Base-by-base conservation (phyloP, 2,329 filamentous ascomycete species). In the Penicillium janthinellum region DNA sequence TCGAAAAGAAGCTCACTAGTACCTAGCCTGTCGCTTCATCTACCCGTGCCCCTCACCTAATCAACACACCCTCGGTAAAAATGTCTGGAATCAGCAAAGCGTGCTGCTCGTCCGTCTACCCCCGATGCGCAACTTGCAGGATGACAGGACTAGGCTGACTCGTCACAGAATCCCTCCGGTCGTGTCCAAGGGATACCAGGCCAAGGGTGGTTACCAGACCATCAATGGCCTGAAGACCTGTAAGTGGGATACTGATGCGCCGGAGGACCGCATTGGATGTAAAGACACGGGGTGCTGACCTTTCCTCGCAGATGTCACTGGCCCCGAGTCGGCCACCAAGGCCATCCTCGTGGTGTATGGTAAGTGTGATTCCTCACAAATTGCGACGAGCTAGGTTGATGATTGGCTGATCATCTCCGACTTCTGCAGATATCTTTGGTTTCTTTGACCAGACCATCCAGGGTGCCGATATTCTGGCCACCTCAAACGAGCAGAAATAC, bases 401-500 rank as follows among this genome's bases (percentile, higher is more conserved):
- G 38, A 42, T 34, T 42, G 39, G 39, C 22, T 17, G 22, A 54
- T 15, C 37, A n/a, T 42, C 4, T 17, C 28, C 31, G 11, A 42
- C 12, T n/a, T 6, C 47, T 34, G 12, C 7, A 78, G 84, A 87
- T 69, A 86, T 87, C 73, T 88, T 88, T 70, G 85, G 85, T 54
- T 88, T 84, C 80, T 87, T 85, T 75, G 79, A 81, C 10, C 86
- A 88, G 70, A 88, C 85, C 10, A 67, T 87, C 17, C 86, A 88
- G 69, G 86, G 86, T 48, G 85, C 85, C 63, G 86, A 88, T 66
- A 87, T 88, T 68, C 82, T 88, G 44, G 83, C 86, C 31, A 76
- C 78, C 66, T 78, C 81, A 37, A 81, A 88, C 83, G 77, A 84
- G 80, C 74, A 81, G 60, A 86, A 90, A 71, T 95, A 96, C 81